phyloP scores from a whole-genome alignment of 2,329 filamentous ascomycete species.

The Lachnellula cervina region DNA sequence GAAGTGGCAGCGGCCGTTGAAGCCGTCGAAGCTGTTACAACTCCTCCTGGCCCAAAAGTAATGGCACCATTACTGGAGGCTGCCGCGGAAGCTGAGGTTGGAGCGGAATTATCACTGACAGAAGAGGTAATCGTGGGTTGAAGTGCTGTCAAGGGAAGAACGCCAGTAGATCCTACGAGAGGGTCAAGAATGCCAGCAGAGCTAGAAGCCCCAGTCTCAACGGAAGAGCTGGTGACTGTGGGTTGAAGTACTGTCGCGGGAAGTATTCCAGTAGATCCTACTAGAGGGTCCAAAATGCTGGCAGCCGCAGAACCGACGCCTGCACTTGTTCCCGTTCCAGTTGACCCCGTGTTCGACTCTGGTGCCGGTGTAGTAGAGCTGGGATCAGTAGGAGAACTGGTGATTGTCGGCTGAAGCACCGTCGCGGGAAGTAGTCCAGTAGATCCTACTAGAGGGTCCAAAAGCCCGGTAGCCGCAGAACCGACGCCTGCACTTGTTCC shows the following conservation, averaged over 20 bases:
- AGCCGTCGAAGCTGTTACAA: slow-evolving; percentile 19
- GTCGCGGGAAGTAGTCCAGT: neutral
- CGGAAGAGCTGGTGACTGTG: neutral
- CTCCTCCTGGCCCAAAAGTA: slow-evolving; percentile 28
- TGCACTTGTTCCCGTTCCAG: too few species aligned
- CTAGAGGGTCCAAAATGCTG: neutral
- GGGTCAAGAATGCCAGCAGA: neutral
- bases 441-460: neutral
- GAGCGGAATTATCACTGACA: too few species aligned
- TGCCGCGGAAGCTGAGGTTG: neutral
- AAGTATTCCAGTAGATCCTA: slow-evolving; percentile 3
- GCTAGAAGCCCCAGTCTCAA: too few species aligned
- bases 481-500: neutral
- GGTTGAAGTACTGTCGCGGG: slow-evolving; percentile 1
- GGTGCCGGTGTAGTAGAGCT: too few species aligned
- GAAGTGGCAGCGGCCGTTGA: slow-evolving; percentile 5
- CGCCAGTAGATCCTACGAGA: neutral
- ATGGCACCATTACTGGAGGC: slow-evolving; percentile 20
- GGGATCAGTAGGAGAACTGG: neutral
- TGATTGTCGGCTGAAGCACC: neutral
- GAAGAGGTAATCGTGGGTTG: neutral
- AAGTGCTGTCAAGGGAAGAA: neutral
- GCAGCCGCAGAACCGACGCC: too few species aligned
- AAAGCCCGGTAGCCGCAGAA: neutral
- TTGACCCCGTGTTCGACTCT: too few species aligned